Evolutionary conservation across 768 basidiomycete species (phyloP).

Genomic region (Mycena latifolia): DNA sequence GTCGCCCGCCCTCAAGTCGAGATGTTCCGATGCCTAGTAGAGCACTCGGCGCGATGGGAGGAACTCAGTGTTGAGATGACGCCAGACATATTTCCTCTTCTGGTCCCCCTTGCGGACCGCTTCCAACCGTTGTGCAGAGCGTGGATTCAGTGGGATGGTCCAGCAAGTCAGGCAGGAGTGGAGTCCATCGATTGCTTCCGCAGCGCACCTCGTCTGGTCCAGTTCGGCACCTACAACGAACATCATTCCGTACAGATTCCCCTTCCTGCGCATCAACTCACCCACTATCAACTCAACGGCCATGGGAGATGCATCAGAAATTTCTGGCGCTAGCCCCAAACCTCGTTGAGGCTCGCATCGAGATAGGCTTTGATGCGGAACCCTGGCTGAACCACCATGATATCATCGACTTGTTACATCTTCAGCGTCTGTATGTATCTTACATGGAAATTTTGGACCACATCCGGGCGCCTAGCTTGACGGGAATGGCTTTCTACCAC

Average conservation of each 20-base stretch:
- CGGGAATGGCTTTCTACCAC: background rate
- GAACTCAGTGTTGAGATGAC: slow-evolving; percentile 1
- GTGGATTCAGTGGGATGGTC: background rate
- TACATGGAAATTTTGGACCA: background rate
- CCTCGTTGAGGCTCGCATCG: no score
- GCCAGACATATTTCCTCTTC: background rate
- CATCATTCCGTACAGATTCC: background rate
- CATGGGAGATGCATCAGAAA: no score
- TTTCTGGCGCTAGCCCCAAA: no score
- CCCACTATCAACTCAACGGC: background rate
- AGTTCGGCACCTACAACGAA: background rate
- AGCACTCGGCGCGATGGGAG: slow-evolving; percentile 14
- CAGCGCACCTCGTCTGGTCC: background rate
- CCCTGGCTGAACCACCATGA: background rate
- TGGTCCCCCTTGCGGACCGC: background rate
- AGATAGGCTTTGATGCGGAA: background rate
- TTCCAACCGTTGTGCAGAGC: background rate
- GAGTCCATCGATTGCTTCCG: background rate
- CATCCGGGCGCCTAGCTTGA: background rate
- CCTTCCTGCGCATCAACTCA: background rate
- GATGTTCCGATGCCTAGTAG: background rate
- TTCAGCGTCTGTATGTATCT: background rate
- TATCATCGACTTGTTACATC: background rate
- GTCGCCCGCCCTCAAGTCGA: background rate
- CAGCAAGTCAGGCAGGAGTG: background rate